A percentile compares a stretch with the other conserved stretches of the same genome.
Conservation (phyloP, 768 basidiomycete genomes). For the Daedaleopsis nitida region DNA sequence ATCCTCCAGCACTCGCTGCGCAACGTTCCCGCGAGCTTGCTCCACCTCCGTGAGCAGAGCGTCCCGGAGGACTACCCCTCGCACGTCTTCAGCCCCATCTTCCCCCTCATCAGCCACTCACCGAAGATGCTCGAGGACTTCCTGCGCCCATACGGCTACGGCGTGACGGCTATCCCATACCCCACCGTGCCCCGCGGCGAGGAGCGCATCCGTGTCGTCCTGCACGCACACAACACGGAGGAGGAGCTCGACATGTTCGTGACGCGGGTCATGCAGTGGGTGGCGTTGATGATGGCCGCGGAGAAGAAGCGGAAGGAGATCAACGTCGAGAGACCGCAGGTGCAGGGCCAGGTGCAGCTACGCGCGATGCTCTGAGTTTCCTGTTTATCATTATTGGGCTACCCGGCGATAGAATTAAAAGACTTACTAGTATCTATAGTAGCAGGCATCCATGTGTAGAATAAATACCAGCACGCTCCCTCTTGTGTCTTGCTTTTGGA, state of each 20-base stretch:
- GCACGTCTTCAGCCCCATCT: constrained; percentile 16
- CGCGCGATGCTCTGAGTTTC: background rate
- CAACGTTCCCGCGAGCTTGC: constrained; percentile 9
- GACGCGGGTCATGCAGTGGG: constrained; percentile 11
- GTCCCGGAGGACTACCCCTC: constrained; percentile 11
- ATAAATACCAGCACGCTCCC: no score
- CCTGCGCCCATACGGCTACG: constrained; percentile 15
- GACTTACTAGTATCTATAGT: background rate
- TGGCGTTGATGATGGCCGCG: constrained; percentile 4
- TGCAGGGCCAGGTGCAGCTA: background rate
- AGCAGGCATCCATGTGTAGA: no score
- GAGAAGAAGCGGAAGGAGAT: background rate
- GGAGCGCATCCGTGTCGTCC: constrained; percentile 21
- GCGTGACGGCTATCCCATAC: constrained; percentile 14
- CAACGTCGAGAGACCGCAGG: background rate
- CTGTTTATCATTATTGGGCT: background rate
- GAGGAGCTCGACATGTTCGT: constrained; percentile 28
- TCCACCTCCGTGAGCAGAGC: constrained; percentile 6
- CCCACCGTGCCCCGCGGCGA: constrained; percentile 18
- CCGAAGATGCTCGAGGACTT: constrained; percentile 14
- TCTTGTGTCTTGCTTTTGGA: no score
- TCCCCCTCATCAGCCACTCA: constrained; percentile 13
- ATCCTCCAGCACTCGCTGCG: constrained; percentile 3
- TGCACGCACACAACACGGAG: constrained; percentile 21
- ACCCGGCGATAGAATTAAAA: background rate